Evolutionary conservation across 306 rosid species (phyloP).

Genomic region (Alnus glutinosa): DNA sequence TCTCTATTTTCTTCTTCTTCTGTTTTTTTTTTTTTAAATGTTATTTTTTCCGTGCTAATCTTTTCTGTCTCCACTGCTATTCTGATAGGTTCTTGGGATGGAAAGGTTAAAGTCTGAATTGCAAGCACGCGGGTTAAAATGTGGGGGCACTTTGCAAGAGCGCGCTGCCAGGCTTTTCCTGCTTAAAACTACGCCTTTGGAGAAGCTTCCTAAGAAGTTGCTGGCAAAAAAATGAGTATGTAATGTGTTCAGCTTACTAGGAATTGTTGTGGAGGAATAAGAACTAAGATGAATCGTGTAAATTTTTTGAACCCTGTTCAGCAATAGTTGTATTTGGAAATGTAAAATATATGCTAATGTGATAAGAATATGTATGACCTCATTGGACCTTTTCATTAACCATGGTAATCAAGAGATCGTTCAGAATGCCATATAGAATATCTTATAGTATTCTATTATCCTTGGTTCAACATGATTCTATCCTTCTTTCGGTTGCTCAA

Average conservation of each 20-base stretch:
- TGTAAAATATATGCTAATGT: neutral
- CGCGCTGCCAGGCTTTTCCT: slow-evolving; percentile 93
- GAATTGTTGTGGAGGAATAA: neutral
- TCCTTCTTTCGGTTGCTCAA: no score
- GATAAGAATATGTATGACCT: no score
- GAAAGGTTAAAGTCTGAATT: slow-evolving; percentile 80
- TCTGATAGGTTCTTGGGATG: slow-evolving; percentile 69
- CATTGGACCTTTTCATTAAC: neutral
- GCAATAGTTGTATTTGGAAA: neutral
- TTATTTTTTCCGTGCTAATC: neutral
- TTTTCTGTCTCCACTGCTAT: neutral
- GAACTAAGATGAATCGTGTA: neutral
- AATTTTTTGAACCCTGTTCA: neutral
- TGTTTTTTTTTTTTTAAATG: neutral
- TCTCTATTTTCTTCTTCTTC: no score
- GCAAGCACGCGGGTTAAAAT: slow-evolving; percentile 77
- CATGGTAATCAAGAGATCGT: neutral
- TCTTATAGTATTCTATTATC: no score
- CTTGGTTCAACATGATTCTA: no score
- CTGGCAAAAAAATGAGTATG: slow-evolving; percentile 67
- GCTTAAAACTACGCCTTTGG: slow-evolving; percentile 70
- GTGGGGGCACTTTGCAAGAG: slow-evolving; percentile 90
- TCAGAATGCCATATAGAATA: no score
- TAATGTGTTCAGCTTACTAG: neutral
- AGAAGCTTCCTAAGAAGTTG: slow-evolving; percentile 81